These are phyloP conservation scores for Hypoxylon sp. DNA, from an alignment of 2,329 filamentous ascomycete genomes.

Conservation along the genomic window DNA sequence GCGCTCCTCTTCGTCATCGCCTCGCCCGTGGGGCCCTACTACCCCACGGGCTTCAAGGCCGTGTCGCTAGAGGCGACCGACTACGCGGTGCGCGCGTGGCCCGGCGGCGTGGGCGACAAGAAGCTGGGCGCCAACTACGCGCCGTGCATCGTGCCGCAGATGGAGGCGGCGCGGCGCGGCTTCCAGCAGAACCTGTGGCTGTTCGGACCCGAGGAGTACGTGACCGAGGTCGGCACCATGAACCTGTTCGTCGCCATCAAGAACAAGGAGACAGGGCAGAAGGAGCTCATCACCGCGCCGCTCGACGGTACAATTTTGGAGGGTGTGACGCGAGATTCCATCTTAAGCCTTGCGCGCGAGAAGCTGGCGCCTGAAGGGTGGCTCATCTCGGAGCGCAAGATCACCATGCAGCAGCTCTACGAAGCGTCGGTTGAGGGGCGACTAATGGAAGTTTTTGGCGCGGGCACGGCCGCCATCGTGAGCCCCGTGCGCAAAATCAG, in stretches of 20 bases:
- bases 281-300: conserved; percentile 94
- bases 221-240: conserved; percentile 99
- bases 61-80: conserved; percentile 95
- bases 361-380: conserved; percentile 87
- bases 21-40: conserved; percentile 96
- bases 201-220: conserved; percentile 93
- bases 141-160: conserved; percentile 97
- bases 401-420: conserved; percentile 88
- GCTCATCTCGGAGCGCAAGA: conserved; percentile 89
- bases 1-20: conserved; percentile 96
- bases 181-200: conserved; percentile 99
- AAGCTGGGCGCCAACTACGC: conserved; percentile 99
- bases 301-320: conserved; percentile 97
- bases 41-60: conserved; percentile 98
- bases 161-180: conserved; percentile 89
- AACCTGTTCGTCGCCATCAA: conserved; percentile 93
- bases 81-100: conserved; percentile 97
- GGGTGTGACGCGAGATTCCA: conserved; percentile 92
- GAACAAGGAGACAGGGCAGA: conserved; percentile 89
- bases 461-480: conserved; percentile 94
- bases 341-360: conserved; percentile 88
- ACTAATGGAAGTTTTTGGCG: conserved; percentile 91
- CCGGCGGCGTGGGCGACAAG: conserved; percentile 96
- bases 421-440: conserved; percentile 87
- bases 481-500: conserved; percentile 90